Conservation (phyloP, 768 basidiomycete species). For the Royoungia palumana region DNA sequence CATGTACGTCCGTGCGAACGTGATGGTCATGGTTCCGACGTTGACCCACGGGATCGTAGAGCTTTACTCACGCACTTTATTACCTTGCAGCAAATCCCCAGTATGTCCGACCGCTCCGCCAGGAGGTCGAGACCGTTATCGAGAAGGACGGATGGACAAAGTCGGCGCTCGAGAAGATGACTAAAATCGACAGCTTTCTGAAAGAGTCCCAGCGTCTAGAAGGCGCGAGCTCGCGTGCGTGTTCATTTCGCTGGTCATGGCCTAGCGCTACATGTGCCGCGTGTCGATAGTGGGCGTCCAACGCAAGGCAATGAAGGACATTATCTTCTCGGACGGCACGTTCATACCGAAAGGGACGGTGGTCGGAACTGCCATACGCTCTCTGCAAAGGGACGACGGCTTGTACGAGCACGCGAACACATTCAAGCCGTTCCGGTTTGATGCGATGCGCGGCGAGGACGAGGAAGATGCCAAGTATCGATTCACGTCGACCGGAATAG, state of each 20-base stretch:
- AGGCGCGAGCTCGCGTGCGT: background rate
- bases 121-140: background rate
- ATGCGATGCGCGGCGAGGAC: constrained; percentile 25
- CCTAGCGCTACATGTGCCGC: too few species aligned
- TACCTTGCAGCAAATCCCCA: background rate
- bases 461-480: constrained; percentile 32
- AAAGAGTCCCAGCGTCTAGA: background rate
- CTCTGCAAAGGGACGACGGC: constrained; percentile 16
- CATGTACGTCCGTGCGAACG: too few species aligned
- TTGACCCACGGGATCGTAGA: background rate
- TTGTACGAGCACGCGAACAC: constrained; percentile 33
- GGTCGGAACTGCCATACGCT: constrained; percentile 18
- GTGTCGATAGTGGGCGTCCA: constrained; percentile 11
- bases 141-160: background rate
- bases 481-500: constrained; percentile 31
- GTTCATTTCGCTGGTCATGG: too few species aligned
- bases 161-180: background rate
- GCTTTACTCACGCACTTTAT: background rate
- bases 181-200: background rate
- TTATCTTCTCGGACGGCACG: constrained; percentile 32
- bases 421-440: constrained; percentile 37
- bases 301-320: constrained; percentile 29
- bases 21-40: background rate
- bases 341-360: constrained; percentile 31
- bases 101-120: background rate